Base-by-base conservation (phyloP, 164 flowering plant species). In the Vitis rotundifolia region DNA sequence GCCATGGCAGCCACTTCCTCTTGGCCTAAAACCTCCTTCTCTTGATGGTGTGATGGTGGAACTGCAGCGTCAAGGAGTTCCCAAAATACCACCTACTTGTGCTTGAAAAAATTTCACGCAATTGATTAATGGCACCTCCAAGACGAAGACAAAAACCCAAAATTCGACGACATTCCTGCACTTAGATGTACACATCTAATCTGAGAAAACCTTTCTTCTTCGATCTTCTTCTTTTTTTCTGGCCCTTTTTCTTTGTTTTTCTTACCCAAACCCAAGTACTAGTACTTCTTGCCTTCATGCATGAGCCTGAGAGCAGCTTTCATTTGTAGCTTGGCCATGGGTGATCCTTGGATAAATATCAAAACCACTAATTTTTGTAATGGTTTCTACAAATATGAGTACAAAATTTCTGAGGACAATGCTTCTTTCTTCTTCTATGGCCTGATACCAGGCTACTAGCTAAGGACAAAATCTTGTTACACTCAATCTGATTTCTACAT, bases 1-100 rank as follows among this genome's bases (percentile, higher is more conserved):
- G 61, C 96, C 99, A 77, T 88, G 97, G 99, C 80, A 76, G 82
- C 97, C 99, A 14, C 91, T 94, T 77, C 99, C 99, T 31, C 87
- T 94, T 10, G 97, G 99, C n/a, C 82, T 94, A 19, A 94, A 90
- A 71, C 94, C 99, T 49, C 99, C 99, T 8, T 73, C 91, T 5
- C 47, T 75, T 1, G 99, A 92, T 11, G 76, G 95, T 62, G 99
- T 94, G 11, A 0, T 92, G 83, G 89, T 63, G 59, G 97, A 91
- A 71, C 78, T 92, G 18, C 94, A 89, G 37, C 87, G 89, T 14
- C 92, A 91, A 79, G 99, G 99, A 8, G 69, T 94, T 55, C 81
- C 92, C 14, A 87, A 84, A 49, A 73, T 94, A 66, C 97, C 97
- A 8, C 93, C 95, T 3, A 19, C 84, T 3, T 66, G 73, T 69